Base-by-base conservation (phyloP, 2,329 filamentous ascomycete genomes). In the Aaosphaeria pasadenensis region DNA sequence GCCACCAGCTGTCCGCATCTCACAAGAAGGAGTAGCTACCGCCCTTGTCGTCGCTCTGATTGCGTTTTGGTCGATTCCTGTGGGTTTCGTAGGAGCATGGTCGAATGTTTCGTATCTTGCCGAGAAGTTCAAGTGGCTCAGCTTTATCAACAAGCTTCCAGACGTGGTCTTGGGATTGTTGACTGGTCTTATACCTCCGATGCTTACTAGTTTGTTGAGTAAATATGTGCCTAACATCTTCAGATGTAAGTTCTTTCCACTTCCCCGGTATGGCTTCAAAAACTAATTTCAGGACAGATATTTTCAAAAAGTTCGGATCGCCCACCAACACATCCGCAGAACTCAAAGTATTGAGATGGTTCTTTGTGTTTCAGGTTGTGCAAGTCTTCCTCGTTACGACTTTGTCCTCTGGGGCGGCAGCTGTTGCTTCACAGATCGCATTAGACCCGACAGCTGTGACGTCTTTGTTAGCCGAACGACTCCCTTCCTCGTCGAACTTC, bases 321-420 rank as follows among this genome's bases (percentile, higher is more conserved):
- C 89, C 91, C 1, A 94, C 89, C 1, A 70, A 83, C 5, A 86
- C 90, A 1, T 81, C 87, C 7, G 85, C 95, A 11, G 94, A 99
- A 69, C 76, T 97, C 6, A 91, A 90, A 49, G 91, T 89, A 0
- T 90, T 97, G 66, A 94, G 91, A 62, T 88, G 84, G 58, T 97
- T 95, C 77, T 99, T 96, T 63, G 83, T 81, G 41, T 95, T 95
- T 74, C 89, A 94, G 69, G 84, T 97, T 39, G 79, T 96, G 17
- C 91, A 97, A 66, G 89, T 96, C 40, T 97, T 97, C 74, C 74
- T 97, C 48, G 83, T 97, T 43, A 85, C 89, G 0, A 96, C 92
- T 0, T 57, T 97, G 30, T 82, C 88, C 1, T 92, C 90, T 11
- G 86, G 90, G 1, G 91, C 91, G 7, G 83, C 89, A 3, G 81